Conservation (phyloP, 306 rosid species). For the Cyamopsis tetragonoloba region DNA sequence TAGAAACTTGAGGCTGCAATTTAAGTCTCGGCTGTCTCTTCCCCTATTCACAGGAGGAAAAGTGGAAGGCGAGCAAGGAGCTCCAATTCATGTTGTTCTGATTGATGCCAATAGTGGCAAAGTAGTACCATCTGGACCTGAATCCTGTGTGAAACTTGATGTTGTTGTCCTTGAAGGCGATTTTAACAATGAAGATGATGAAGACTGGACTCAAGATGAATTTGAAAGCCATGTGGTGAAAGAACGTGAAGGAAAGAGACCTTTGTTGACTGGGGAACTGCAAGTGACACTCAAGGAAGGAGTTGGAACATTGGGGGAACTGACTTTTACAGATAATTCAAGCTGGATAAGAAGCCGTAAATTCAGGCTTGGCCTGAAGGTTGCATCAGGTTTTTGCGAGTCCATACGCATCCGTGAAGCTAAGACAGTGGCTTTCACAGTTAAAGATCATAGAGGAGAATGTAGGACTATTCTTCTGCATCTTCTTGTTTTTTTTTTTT, state of each 20-base stretch:
- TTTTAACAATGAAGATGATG: slow-evolving; percentile 91
- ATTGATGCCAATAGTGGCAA: slow-evolving; percentile 56
- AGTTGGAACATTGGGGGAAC: slow-evolving; percentile 88
- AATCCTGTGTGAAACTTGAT: slow-evolving; percentile 74
- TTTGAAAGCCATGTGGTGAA: slow-evolving; percentile 94
- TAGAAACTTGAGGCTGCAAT: slow-evolving; percentile 76
- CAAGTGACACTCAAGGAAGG: slow-evolving; percentile 96
- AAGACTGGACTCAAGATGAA: slow-evolving; percentile 88
- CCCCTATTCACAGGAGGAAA: slow-evolving; percentile 99
- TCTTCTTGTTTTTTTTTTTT: slow-evolving; percentile 18
- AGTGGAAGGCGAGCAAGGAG: slow-evolving; percentile 99
- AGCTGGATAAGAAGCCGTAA: slow-evolving; percentile 99
- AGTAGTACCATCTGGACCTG: slow-evolving; percentile 70
- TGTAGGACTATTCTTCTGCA: slow-evolving; percentile 46
- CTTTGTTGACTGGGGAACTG: slow-evolving; percentile 89
- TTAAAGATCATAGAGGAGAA: slow-evolving; percentile 99
- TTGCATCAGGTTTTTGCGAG: slow-evolving; percentile 70
- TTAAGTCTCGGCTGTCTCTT: slow-evolving; percentile 82
- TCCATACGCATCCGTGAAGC: slow-evolving; percentile 89
- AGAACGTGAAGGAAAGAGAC: slow-evolving; percentile 98
- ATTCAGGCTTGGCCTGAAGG: slow-evolving; percentile 92
- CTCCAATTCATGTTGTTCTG: slow-evolving; percentile 84
- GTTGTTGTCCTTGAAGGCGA: slow-evolving; percentile 98
- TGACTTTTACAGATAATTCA: slow-evolving; percentile 93
- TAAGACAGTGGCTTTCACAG: slow-evolving; percentile 97